phyloP scores from a whole-genome alignment of 768 basidiomycete species.

The Galerina sulciceps region DNA sequence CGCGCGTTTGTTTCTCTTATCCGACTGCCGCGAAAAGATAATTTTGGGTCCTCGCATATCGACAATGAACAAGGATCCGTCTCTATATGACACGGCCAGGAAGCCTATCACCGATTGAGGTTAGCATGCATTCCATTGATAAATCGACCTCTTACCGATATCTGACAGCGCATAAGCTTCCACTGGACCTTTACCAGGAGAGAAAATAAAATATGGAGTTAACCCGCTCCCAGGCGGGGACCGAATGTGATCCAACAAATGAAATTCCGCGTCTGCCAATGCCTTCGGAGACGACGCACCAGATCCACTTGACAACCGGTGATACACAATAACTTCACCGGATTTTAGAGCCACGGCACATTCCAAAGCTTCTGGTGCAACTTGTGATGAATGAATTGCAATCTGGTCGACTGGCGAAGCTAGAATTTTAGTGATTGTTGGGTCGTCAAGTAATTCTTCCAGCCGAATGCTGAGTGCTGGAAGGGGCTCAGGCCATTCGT shows the following conservation, averaged over 20 bases:
- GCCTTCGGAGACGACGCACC: conserved; percentile 21
- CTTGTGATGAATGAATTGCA: conserved; percentile 46
- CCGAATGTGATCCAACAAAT: conserved; percentile 54
- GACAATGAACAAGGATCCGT: conserved; percentile 63
- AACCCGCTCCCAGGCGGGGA: conserved; percentile 47
- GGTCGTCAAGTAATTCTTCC: conserved; percentile 47
- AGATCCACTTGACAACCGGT: conserved; percentile 30
- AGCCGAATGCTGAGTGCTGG: conserved; percentile 66
- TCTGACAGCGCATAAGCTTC: conserved; percentile 69
- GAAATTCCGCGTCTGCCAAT: conserved; percentile 50
- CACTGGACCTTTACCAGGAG: conserved; percentile 48
- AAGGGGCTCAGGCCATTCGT: conserved; percentile 69
- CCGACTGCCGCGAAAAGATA: conserved; percentile 52
- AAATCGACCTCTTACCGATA: conserved; percentile 54
- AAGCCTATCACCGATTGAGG: conserved; percentile 57
- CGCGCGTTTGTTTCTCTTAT: conserved; percentile 41
- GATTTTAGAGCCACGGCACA: conserved; percentile 54
- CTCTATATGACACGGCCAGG: conserved; percentile 69
- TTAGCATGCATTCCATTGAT: neutral
- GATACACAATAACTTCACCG: conserved; percentile 62
- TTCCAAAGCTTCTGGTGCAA: conserved; percentile 64
- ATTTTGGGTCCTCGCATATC: conserved; percentile 79
- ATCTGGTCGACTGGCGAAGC: conserved; percentile 13
- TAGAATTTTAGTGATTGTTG: conserved; percentile 36
- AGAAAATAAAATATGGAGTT: conserved; percentile 64